These are phyloP conservation scores for Phylloporus rhodoxanthus DNA, from an alignment of 768 basidiomycete genomes.

Conservation along the genomic window DNA sequence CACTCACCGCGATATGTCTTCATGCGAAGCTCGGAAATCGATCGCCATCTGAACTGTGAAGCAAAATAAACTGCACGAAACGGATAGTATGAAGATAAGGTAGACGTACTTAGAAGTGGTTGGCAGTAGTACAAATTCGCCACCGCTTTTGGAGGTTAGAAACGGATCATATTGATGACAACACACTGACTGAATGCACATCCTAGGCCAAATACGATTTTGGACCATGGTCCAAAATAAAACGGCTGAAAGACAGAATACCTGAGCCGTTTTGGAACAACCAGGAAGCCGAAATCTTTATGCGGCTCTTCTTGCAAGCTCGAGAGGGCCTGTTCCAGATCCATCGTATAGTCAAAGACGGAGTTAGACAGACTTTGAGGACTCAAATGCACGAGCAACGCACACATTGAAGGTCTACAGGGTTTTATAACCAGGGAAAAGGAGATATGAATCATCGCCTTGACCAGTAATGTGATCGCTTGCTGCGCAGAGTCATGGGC, in stretches of 20 bases:
- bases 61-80: neutral
- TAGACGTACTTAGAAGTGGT: conserved; percentile 59
- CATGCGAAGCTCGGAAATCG: conserved; percentile 31
- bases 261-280: conserved; percentile 14
- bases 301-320: conserved; percentile 1
- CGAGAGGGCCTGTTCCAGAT: conserved; percentile 8
- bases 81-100: neutral
- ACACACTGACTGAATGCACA: conserved; percentile 17
- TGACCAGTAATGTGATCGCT: conserved; percentile 2
- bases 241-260: conserved; percentile 6
- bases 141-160: conserved; percentile 29
- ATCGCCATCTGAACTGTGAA: conserved; percentile 29
- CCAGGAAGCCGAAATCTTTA: conserved; percentile 12
- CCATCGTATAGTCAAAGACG: conserved; percentile 12
- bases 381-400: neutral
- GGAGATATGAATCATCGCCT: conserved; percentile 14
- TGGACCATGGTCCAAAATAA: conserved; percentile 12
- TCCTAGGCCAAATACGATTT: conserved; percentile 12
- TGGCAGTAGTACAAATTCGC: conserved; percentile 79
- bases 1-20: conserved; percentile 28
- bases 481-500: neutral
- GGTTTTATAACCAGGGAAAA: conserved; percentile 8
- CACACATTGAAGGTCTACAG: neutral
- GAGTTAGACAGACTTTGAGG: neutral
- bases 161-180: neutral